Percentiles rank a stretch among this genome's conserved stretches.
Conservation (phyloP, 1,284 basidiomycete genomes). For the Fistulina hepatica region DNA sequence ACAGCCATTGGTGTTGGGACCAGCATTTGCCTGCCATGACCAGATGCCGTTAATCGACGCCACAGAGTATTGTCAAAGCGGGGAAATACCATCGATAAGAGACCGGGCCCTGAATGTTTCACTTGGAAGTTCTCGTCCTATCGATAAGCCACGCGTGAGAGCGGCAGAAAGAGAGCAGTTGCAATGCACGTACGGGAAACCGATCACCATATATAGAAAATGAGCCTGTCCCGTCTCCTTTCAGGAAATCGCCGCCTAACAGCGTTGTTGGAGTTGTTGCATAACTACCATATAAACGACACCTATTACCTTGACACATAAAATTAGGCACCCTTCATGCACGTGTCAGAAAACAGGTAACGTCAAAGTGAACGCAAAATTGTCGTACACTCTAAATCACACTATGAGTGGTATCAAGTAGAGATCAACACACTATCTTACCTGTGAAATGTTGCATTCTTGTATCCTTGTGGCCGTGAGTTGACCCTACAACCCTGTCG, state of each 20-base stretch:
- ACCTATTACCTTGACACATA: slow-evolving; percentile 67
- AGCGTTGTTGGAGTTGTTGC: neutral
- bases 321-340: slow-evolving; percentile 57
- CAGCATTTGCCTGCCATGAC: slow-evolving; percentile 72
- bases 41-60: slow-evolving; percentile 2
- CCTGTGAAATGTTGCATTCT: slow-evolving; percentile 87
- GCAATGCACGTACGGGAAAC: slow-evolving; percentile 54
- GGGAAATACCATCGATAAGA: slow-evolving; percentile 70
- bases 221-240: slow-evolving; percentile 86
- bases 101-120: slow-evolving; percentile 78
- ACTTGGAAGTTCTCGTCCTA: slow-evolving; percentile 92
- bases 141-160: neutral
- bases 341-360: slow-evolving; percentile 5
- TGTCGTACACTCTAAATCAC: slow-evolving; percentile 65
- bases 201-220: slow-evolving; percentile 94
- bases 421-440: slow-evolving; percentile 25
- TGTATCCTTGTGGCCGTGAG: slow-evolving; percentile 81
- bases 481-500: too few relatives aligned
- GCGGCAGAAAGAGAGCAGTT: neutral
- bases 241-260: slow-evolving; percentile 77
- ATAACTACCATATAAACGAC: slow-evolving; percentile 1
- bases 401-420: slow-evolving; percentile 9
- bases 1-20: slow-evolving; percentile 86
- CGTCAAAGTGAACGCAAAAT: slow-evolving; percentile 3
- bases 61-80: neutral